phyloP scores from a whole-genome alignment of 31 red algal genomes.

The Asparagopsis taxiformis region DNA sequence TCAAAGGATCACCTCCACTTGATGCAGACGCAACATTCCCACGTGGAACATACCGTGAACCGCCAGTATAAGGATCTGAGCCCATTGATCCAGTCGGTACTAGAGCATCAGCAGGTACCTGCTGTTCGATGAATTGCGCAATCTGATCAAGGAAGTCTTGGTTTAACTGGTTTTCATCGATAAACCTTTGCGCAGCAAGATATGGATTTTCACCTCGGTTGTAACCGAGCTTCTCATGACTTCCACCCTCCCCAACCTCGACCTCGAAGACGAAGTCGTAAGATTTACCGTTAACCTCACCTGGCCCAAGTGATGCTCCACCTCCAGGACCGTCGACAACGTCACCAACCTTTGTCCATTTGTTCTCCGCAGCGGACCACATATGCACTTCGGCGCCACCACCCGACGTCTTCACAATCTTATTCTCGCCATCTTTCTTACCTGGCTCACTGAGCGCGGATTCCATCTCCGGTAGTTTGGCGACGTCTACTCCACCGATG shows the following conservation, averaged over 20 bases:
- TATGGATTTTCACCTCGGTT: constrained; percentile 93
- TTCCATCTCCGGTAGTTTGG: constrained; percentile 61
- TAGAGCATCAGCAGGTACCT: constrained; percentile 75
- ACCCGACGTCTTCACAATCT: constrained; percentile 65
- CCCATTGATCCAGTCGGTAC: constrained; percentile 1
- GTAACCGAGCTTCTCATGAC: constrained; percentile 79
- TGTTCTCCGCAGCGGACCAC: constrained; percentile 72
- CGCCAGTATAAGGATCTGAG: constrained; percentile 82
- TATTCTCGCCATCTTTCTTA: constrained; percentile 86
- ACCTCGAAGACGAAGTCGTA: constrained; percentile 98
- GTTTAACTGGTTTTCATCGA: constrained; percentile 81
- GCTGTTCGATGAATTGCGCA: constrained; percentile 84
- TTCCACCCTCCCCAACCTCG: constrained; percentile 79
- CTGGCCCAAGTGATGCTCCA: constrained; percentile 21
- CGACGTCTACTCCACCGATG: constrained; percentile 85
- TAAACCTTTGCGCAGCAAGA: constrained; percentile 86
- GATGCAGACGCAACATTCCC: constrained; percentile 1
- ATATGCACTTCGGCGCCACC: constrained; percentile 84
- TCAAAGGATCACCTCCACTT: constrained; percentile 38
- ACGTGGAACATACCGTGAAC: constrained; percentile 69
- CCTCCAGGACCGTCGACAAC: constrained; percentile 82
- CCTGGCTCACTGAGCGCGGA: constrained; percentile 64
- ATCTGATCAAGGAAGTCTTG: constrained; percentile 87
- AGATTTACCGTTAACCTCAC: constrained; percentile 52
- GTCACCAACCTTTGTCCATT: constrained; percentile 92